Conservation (phyloP, 2,329 filamentous ascomycete genomes). For the Immersiporthe knoxdaviesiana region DNA sequence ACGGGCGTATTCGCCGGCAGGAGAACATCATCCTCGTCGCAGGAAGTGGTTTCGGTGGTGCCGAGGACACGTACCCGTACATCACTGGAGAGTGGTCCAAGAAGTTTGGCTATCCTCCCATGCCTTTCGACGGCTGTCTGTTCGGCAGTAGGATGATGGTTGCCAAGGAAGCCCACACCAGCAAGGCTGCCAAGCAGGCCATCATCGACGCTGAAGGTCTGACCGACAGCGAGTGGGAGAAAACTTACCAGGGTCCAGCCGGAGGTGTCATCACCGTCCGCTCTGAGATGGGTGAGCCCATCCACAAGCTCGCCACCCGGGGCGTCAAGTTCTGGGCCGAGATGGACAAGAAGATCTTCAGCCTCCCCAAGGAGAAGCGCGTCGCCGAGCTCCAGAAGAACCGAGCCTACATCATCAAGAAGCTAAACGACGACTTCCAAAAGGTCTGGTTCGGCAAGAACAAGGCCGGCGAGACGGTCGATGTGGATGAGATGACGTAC, state of each 20-base stretch:
- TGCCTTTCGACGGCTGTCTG: constrained; percentile 92
- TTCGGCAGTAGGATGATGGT: constrained; percentile 96
- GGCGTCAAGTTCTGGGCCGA: constrained; percentile 97
- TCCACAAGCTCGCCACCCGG: constrained; percentile 96
- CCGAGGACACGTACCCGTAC: constrained; percentile 91
- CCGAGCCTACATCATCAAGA: constrained; percentile 89
- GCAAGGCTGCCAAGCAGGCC: constrained; percentile 83
- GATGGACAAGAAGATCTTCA: constrained; percentile 99
- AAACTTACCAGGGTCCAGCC: constrained; percentile 87
- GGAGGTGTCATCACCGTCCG: constrained; percentile 95
- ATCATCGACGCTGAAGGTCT: constrained; percentile 86
- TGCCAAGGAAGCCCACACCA: constrained; percentile 88
- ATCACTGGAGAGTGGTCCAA: constrained; percentile 88
- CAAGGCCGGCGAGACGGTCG: constrained; percentile 76
- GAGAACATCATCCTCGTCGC: constrained; percentile 88
- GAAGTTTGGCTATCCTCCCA: constrained; percentile 83
- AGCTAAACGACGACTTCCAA: constrained; percentile 93
- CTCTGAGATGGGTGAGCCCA: constrained; percentile 99
- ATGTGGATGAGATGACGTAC: constrained; percentile 96
- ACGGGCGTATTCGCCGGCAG: constrained; percentile 81
- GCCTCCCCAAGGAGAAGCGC: constrained; percentile 91
- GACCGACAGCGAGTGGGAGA: constrained; percentile 83
- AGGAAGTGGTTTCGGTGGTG: constrained; percentile 87
- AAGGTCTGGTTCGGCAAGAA: constrained; percentile 97
- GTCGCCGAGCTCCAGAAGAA: constrained; percentile 86